Conservation (phyloP, 441 rosid species). For the Hypseocharis bilobata region DNA sequence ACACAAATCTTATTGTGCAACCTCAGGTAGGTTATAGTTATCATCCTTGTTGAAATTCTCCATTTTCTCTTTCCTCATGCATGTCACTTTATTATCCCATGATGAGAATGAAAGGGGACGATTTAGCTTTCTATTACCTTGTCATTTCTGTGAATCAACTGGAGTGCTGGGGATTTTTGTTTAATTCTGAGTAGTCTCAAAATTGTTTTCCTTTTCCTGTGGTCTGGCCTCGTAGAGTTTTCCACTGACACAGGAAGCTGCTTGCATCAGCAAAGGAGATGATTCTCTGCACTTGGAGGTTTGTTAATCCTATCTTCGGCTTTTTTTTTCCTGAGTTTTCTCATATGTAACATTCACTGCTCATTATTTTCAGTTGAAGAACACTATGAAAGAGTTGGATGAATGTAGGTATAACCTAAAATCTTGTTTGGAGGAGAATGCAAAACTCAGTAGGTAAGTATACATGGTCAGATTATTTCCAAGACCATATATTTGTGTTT, state of each 20-base stretch:
- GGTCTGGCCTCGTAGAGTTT: constrained; percentile 8
- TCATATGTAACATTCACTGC: constrained; percentile 18
- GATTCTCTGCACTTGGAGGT: constrained; percentile 60
- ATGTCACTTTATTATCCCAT: neutral
- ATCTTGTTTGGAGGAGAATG: constrained; percentile 76
- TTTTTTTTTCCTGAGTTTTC: constrained; percentile 15
- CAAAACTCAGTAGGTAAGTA: constrained; percentile 61
- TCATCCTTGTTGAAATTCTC: constrained; percentile 8
- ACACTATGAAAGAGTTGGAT: constrained; percentile 52
- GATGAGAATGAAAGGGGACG: neutral
- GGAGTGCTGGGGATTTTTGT: neutral
- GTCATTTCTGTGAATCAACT: constrained; percentile 7
- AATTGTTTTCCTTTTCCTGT: neutral
- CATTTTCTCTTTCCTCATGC: neutral
- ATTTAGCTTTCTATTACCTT: constrained; percentile 3
- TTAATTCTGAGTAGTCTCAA: neutral
- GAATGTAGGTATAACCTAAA: constrained; percentile 56
- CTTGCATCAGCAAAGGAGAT: constrained; percentile 38
- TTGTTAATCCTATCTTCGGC: constrained; percentile 23
- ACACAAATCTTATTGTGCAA: constrained; percentile 29
- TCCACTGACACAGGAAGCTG: constrained; percentile 39
- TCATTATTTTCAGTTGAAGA: constrained; percentile 46
- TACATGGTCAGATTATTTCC: constrained; percentile 18
- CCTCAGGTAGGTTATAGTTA: constrained; percentile 44
- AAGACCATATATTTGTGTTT: constrained; percentile 15